Base-by-base conservation (phyloP, 257 asterid genomes). In the Rubia yunnanensis region DNA sequence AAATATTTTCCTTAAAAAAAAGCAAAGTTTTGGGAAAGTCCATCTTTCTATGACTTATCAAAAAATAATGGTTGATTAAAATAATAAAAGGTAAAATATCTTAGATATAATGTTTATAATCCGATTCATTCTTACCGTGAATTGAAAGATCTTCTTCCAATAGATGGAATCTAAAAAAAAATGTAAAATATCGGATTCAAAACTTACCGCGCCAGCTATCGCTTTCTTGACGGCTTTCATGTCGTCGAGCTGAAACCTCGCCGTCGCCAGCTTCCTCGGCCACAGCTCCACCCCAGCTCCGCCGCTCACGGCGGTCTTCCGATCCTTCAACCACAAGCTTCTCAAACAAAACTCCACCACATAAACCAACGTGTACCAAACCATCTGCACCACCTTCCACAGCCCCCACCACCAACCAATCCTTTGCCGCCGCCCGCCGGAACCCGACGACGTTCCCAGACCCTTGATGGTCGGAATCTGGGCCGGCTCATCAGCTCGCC, bases 401-500 rank as follows among this genome's bases (percentile, higher is more conserved):
- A 78, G 10, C 14, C 69, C 85, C 80, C 48, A 67, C 50, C 34
- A 44, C 1, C n/a, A 44, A 44, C 52, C 7, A 10, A 44, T 4
- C 52, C 52, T 44, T 20, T 20, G n/a, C 52, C 57, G 57, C 56
- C 56, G 18, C 53, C 22, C 54, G 10, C 54, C 54, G 54, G 52
- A 15, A 2, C 20, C 52, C 52, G 83, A 69, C 10, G 54, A 31
- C 7, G 57, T 9, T 6, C 86, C 80, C 58, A 76, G 60, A 3
- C 79, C 80, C 0, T 59, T 69, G 10, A 78, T 39, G 0, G 72
- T 50, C 41, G 88, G 86, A 52, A 7, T n/a, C 65, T 55, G 73
- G 50, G 60, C 15, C 27, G 95, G 86, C 24, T 81, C 88, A 18
- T 70, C 80, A 3, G 73, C 78, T n/a, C 69, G 79, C 78, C 95